Base-by-base conservation (phyloP, 352 stramenopile species). In the Pythium aquatile region DNA sequence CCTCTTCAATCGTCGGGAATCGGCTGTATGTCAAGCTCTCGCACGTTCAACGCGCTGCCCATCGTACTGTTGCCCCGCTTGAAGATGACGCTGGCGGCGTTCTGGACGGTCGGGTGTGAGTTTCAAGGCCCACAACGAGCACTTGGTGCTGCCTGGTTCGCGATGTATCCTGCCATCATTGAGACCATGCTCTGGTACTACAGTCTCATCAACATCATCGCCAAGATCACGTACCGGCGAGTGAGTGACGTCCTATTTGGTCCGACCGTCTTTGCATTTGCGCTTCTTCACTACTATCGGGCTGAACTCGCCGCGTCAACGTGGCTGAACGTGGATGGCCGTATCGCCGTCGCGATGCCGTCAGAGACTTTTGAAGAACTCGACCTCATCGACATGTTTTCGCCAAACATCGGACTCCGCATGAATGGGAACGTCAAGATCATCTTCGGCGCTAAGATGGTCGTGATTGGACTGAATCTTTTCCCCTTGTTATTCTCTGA, bases 61-160 rank as follows among this genome's bases (percentile, higher is more conserved):
- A 26, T 79, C 1, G 29, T 67, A 13, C 40, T 79, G 4, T 30
- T 79, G 2, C 69, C 69, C 0, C 55, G 56, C 0, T 33, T 76
- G 2, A 76, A 72, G 44, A 67, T 68, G 17, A 73, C 51, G 20
- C 7, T 79, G 5, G 59, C 62, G 7, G 62, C 60, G 5, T 74
- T 76, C 10, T 76, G 59, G 26, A 54, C 73, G 3, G 58, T 74
- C 5, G 76, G 70, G 11, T 77, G 65, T 37, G 26, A 59, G 10
- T 78, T 79, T 44, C 66, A 83, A 66, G 72, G 75, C 3, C 57
- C 77, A 17, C 68, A 82, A 59, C 14, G n/a, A 7, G 69, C 63
- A 0, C n/a, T 82, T 4, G 29, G 66, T 0, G 72, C 77, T 11
- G 40, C 74, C 0, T 85, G 74, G 77, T 78, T 77, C 42, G 68